A percentile compares a stretch with the other conserved stretches of the same genome.
Conservation (phyloP, 2,329 filamentous ascomycete genomes). For the Colletotrichum neosansevieriae region DNA sequence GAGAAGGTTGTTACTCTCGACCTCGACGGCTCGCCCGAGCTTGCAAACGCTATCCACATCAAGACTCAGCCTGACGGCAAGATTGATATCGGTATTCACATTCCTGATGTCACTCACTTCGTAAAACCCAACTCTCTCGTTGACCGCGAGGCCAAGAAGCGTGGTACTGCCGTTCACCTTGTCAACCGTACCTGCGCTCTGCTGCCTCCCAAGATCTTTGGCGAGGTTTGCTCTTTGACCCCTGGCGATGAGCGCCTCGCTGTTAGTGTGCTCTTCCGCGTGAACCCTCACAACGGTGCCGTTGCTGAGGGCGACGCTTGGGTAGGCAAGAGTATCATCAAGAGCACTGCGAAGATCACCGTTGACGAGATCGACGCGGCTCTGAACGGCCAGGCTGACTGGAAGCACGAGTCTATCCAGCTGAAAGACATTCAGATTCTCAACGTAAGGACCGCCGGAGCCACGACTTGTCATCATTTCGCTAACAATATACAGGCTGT, state of each 20-base stretch:
- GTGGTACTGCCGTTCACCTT: constrained; percentile 93
- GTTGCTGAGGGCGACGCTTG: constrained; percentile 89
- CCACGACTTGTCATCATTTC: neutral
- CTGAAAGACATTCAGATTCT: constrained; percentile 85
- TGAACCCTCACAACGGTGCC: constrained; percentile 82
- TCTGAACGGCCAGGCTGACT: constrained; percentile 72
- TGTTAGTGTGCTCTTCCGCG: constrained; percentile 92
- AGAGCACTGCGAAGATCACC: constrained; percentile 87
- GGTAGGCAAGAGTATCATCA: constrained; percentile 94
- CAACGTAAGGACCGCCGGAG: constrained; percentile 63
- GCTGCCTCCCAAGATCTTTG: constrained; percentile 86
- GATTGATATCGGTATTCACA: constrained; percentile 94
- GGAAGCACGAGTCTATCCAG: constrained; percentile 74
- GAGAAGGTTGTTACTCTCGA: constrained; percentile 94
- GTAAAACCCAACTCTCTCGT: constrained; percentile 96
- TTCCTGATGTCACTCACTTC: constrained; percentile 95
- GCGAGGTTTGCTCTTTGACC: constrained; percentile 87
- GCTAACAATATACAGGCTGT: constrained; percentile 67
- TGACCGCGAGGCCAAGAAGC: constrained; percentile 97
- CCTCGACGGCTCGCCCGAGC: constrained; percentile 85
- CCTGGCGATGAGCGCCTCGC: constrained; percentile 92
- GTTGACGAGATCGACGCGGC: constrained; percentile 89
- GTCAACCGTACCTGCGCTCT: constrained; percentile 90
- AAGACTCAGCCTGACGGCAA: constrained; percentile 86
- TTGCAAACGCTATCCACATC: constrained; percentile 93